phyloP scores from a whole-genome alignment of 2,329 filamentous ascomycete genomes.

The Colletotrichum aenigma region DNA sequence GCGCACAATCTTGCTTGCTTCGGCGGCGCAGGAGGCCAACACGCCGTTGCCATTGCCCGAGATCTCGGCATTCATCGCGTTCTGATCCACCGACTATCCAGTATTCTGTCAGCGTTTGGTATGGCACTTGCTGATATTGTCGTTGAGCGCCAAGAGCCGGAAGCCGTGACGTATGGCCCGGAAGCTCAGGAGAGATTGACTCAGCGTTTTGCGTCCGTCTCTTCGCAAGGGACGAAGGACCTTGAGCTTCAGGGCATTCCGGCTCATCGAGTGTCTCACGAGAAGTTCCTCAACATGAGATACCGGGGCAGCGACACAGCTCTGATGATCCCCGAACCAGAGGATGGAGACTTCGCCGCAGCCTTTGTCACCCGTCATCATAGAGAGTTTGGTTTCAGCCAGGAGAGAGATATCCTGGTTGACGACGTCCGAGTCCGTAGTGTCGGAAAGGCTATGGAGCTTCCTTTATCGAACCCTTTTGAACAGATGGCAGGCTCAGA shows the following conservation, averaged over 20 bases:
- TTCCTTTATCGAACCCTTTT: not conserved
- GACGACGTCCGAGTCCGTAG: conserved; percentile 22
- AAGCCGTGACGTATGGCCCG: conserved; percentile 28
- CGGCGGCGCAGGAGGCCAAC: conserved; percentile 43
- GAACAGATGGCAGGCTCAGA: conserved; percentile 8
- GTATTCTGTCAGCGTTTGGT: conserved; percentile 50
- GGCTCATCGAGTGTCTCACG: conserved; percentile 41
- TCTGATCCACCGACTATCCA: conserved; percentile 49
- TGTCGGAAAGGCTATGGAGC: conserved; percentile 7
- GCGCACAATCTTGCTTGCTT: conserved; percentile 39
- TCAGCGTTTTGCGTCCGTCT: conserved; percentile 33
- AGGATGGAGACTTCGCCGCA: conserved; percentile 55
- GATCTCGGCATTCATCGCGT: conserved; percentile 45
- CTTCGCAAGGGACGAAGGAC: conserved; percentile 31
- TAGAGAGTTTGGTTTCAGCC: conserved; percentile 72
- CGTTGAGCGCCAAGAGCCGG: conserved; percentile 41
- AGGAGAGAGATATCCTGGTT: conserved; percentile 37
- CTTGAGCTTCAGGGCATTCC: conserved; percentile 31
- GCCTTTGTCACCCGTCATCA: conserved; percentile 74
- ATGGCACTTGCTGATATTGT: conserved; percentile 51
- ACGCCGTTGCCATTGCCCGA: conserved; percentile 45
- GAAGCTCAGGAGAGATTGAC: conserved; percentile 17
- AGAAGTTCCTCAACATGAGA: conserved; percentile 45
- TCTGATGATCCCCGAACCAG: conserved; percentile 37
- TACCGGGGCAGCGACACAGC: conserved; percentile 45